phyloP scores from a whole-genome alignment of 305 asterid species.

The Solanum hybrid region DNA sequence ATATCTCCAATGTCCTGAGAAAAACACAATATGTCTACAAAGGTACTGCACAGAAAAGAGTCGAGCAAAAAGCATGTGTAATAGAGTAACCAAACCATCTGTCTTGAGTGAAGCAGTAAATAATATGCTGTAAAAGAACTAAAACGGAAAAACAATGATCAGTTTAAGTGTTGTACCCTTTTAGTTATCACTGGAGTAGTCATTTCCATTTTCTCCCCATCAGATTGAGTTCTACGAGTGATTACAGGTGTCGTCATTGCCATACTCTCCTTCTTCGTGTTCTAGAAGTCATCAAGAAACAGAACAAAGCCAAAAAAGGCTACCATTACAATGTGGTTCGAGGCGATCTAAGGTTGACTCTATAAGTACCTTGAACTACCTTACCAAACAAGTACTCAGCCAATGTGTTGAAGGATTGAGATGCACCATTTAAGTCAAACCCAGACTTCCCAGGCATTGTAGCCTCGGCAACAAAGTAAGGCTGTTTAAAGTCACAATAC shows the following conservation, averaged over 20 bases:
- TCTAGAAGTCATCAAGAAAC: conserved; percentile 28
- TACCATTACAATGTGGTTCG: neutral
- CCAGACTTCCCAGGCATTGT: conserved; percentile 83
- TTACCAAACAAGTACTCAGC: conserved; percentile 93
- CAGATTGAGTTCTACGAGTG: conserved; percentile 40
- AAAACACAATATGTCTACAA: neutral
- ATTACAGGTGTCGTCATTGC: conserved; percentile 90
- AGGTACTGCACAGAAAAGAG: neutral
- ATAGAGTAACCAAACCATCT: neutral
- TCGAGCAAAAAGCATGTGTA: neutral
- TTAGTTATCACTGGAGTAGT: conserved; percentile 79
- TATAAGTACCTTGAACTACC: conserved; percentile 39
- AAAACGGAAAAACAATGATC: neutral
- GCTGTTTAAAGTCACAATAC: conserved; percentile 25
- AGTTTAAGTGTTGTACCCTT: conserved; percentile 28
- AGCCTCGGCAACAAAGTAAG: conserved; percentile 74
- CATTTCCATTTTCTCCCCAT: conserved; percentile 85
- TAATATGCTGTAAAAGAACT: neutral
- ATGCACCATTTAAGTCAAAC: conserved; percentile 66
- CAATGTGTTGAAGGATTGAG: conserved; percentile 66
- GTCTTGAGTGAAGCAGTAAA: neutral
- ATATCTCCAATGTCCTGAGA: neutral
- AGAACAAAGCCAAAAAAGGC: neutral
- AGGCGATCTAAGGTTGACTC: neutral
- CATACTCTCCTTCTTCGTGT: conserved; percentile 55